Percentiles rank a stretch among this genome's conserved stretches.
phyloP scores from a whole-genome alignment of 257 asterid species.

The Fraxinus anomala region DNA sequence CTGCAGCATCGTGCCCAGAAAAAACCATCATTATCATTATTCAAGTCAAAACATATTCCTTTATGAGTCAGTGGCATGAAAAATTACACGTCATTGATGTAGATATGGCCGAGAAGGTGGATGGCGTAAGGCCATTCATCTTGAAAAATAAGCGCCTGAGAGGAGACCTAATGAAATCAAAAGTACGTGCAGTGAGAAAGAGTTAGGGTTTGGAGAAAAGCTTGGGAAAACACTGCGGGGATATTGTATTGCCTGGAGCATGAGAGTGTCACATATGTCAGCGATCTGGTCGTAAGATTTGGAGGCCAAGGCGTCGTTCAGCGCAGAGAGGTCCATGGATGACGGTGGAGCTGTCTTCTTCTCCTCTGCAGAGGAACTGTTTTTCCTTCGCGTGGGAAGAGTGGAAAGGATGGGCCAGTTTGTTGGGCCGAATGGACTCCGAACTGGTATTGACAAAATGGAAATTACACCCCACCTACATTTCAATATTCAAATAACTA shows the following conservation, averaged over 20 bases:
- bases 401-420: neutral
- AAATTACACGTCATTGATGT: constrained; percentile 68
- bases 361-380: neutral
- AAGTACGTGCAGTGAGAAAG: neutral
- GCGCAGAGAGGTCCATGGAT: constrained; percentile 67
- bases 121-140: constrained; percentile 91
- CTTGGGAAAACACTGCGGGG: neutral
- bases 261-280: constrained; percentile 66
- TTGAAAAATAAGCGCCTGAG: constrained; percentile 60
- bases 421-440: neutral
- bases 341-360: constrained; percentile 20
- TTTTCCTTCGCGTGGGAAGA: neutral
- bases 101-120: constrained; percentile 81
- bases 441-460: too few relatives aligned
- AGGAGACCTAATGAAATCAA: constrained; percentile 50
- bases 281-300: constrained; percentile 65
- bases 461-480: too few relatives aligned
- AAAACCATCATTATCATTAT: constrained; percentile 19
- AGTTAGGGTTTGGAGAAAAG: constrained; percentile 32
- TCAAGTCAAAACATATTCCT: neutral
- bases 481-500: too few relatives aligned
- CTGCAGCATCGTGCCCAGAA: constrained; percentile 39
- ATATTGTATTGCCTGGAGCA: constrained; percentile 56
- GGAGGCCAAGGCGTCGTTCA: constrained; percentile 64
- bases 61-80: neutral